Evolutionary conservation across 164 flowering plant genomes (phyloP).

Genomic region (Piper betle): DNA sequence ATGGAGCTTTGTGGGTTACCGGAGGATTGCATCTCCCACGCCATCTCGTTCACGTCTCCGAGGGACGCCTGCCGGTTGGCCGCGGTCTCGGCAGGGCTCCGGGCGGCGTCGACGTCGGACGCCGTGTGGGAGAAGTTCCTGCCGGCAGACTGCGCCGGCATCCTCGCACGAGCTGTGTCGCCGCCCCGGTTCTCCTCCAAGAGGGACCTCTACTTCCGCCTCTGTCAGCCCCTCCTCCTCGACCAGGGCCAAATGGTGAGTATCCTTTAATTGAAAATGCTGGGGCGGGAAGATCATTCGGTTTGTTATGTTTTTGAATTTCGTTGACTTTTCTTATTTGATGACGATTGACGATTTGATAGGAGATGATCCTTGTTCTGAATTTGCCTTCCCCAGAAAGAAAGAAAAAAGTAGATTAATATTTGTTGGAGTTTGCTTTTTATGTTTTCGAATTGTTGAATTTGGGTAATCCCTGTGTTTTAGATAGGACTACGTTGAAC

Average conservation of each 20-base stretch:
- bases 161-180: not conserved
- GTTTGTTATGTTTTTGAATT: too few relatives aligned
- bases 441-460: too few relatives aligned
- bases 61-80: not conserved
- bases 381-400: too few relatives aligned
- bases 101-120: not conserved
- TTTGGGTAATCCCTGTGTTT: not conserved
- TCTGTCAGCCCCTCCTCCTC: not conserved
- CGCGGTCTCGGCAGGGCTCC: not conserved
- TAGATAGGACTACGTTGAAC: too few relatives aligned
- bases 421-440: not conserved
- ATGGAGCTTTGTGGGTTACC: not conserved
- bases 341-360: too few relatives aligned
- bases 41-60: not conserved
- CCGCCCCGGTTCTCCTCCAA: not conserved
- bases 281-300: too few relatives aligned
- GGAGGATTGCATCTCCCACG: not conserved
- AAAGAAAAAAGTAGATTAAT: not conserved
- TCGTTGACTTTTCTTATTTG: too few relatives aligned
- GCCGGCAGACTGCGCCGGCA: not conserved
- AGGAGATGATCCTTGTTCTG: too few relatives aligned
- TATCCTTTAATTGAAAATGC: too few relatives aligned
- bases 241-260: not conserved
- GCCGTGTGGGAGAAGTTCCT: constrained; percentile 2
- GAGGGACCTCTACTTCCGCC: constrained; percentile 1